Conservation (phyloP, 345 rosid species). For the Laguncularia racemosa region DNA sequence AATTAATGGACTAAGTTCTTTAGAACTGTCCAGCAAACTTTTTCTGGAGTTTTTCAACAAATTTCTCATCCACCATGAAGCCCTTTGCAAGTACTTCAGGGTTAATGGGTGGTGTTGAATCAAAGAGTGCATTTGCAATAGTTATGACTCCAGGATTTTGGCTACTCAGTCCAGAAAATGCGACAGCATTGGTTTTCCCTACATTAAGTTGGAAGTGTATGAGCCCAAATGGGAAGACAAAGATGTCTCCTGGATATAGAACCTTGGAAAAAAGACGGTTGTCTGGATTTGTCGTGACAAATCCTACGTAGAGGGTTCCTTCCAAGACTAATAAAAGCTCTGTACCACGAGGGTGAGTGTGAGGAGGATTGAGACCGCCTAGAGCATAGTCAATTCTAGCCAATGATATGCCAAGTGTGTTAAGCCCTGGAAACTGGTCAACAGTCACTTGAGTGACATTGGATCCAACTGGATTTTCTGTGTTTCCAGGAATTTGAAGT, state of each 20-base stretch:
- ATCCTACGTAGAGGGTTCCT: constrained; percentile 13
- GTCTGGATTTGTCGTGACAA: constrained; percentile 17
- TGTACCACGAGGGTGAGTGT: constrained; percentile 14
- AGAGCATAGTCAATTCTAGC: constrained; percentile 12
- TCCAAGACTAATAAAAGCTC: constrained; percentile 12
- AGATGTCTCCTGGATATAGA: constrained; percentile 12
- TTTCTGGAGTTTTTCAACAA: constrained; percentile 4
- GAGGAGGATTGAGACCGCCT: constrained; percentile 15
- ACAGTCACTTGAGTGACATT: constrained; percentile 7
- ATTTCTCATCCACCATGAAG: constrained; percentile 14
- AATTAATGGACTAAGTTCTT: too few species aligned
- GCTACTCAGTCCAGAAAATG: constrained; percentile 15
- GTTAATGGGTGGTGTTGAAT: constrained; percentile 11
- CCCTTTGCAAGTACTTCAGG: constrained; percentile 10
- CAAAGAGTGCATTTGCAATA: constrained; percentile 10
- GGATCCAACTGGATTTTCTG: constrained; percentile 12
- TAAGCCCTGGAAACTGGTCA: constrained; percentile 11
- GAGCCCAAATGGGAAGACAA: constrained; percentile 18
- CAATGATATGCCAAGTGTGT: constrained; percentile 15
- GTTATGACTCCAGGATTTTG: constrained; percentile 15
- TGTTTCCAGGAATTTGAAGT: constrained; percentile 9
- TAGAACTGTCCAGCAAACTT: neutral
- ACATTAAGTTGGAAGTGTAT: constrained; percentile 19
- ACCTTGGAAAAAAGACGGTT: constrained; percentile 18
- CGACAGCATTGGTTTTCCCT: constrained; percentile 12